Base-by-base conservation (phyloP, 805 yeast genomes). In the Saccharomycopsis capsularis region DNA sequence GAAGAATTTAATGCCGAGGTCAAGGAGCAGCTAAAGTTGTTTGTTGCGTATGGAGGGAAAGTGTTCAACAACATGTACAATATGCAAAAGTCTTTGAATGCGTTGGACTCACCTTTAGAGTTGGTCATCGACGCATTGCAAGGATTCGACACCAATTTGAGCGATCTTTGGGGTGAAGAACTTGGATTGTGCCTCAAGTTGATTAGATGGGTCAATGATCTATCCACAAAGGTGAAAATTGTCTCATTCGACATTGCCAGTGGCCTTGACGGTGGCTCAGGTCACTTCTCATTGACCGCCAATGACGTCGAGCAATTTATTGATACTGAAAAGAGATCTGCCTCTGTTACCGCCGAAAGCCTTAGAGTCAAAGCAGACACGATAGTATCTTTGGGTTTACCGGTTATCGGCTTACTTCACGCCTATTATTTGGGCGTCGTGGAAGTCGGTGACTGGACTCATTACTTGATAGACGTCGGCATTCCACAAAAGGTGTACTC, bases 241-340 rank as follows among this genome's bases (percentile, higher is more conserved):
- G 58, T 85, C 66, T 84, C 95, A 0, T 60, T 89, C 24, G 95
- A 88, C 59, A 75, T 85, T 24, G 90, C 95, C 3, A 76, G 89
- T 1, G 96, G 96, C 3, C 68, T 83, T 37, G 95, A 86, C 59
- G 82, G 89, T 5, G 86, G 93, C 3, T 78, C 95, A 0, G 97
- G 96, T 5, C 66, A 68, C 16, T 57, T 62, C 6, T 39, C 56
- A 32, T 38, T 54, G 21, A 43, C 19, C 38, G 16, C 39, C 16
- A 37, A 21, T 23, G 53, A 52, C 18, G 30, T 46, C 19, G 46
- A 25, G 13, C 42, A 68, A 65, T n/a, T n/a, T n/a, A 23, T 60
- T 61, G 6, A 60, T 56, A 42, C 56, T 59, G 40, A 23, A 15
- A 42, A 41, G 22, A 18, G n/a, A 15, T 5, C 38, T 11, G 38